Conservation (phyloP, 441 rosid species). For the Jatropha podagrica region DNA sequence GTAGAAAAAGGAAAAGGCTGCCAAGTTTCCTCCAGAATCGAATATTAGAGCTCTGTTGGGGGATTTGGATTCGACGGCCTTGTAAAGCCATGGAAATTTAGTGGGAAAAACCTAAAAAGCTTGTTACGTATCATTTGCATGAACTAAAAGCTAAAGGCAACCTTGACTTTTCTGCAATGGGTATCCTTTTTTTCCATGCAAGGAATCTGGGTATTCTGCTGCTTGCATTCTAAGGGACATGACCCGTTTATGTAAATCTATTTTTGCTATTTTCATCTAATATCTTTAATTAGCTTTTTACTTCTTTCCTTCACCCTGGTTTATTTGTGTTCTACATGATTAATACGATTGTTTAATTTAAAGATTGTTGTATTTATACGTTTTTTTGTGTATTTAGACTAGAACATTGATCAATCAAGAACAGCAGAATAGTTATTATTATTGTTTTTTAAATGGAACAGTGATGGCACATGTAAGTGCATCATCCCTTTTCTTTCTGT, state of each 20-base stretch:
- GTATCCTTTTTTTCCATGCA: conserved; percentile 19
- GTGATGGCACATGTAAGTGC: conserved; percentile 7
- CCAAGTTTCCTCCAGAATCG: conserved; percentile 16
- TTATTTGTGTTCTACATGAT: too few relatives aligned
- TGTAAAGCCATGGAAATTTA: conserved; percentile 13
- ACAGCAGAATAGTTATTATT: background rate
- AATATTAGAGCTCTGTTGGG: conserved; percentile 23
- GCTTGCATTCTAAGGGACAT: conserved; percentile 20
- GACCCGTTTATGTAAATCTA: background rate
- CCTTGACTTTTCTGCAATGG: conserved; percentile 35
- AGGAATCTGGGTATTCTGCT: conserved; percentile 29
- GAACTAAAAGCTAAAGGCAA: background rate
- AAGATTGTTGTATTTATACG: background rate
- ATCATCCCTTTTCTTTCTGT: conserved; percentile 3
- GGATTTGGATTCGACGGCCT: conserved; percentile 10
- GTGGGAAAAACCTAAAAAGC: conserved; percentile 2
- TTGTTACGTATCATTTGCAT: background rate
- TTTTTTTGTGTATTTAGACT: too few relatives aligned
- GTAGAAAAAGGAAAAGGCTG: conserved; percentile 2
- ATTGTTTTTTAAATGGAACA: background rate
- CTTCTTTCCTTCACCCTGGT: too few relatives aligned
- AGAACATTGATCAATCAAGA: background rate
- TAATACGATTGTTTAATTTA: background rate
- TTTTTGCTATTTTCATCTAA: background rate
- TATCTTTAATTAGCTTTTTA: background rate